These are phyloP conservation scores for Cytospora schulzeri DNA, from an alignment of 2,329 filamentous ascomycete species.

Conservation along the genomic window DNA sequence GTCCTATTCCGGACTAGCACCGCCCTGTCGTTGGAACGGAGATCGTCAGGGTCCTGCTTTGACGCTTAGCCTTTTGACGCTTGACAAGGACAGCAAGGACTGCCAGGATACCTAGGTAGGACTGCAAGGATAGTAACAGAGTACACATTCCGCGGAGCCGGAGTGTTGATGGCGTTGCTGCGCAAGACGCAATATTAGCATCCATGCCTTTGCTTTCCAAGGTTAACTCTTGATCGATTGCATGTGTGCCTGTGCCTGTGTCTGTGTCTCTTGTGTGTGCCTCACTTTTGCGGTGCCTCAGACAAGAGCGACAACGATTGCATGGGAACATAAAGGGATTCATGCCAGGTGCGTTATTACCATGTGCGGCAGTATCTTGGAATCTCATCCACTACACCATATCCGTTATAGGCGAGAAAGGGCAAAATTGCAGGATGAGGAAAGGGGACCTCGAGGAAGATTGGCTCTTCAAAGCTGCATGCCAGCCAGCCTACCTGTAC, in stretches of 20 bases:
- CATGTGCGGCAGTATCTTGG: not conserved
- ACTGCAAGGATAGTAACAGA: not conserved
- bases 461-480: not conserved
- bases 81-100: not conserved
- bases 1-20: not conserved
- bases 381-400: not conserved
- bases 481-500: not conserved
- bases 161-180: not conserved
- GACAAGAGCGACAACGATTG: not conserved
- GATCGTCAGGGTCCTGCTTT: constrained; percentile 27
- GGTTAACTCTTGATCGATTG: no score
- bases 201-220: no score
- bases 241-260: not conserved
- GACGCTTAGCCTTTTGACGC: constrained; percentile 2
- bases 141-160: not conserved
- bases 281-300: not conserved
- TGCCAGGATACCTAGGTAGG: not conserved
- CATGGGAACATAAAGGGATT: no score
- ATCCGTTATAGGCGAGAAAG: not conserved
- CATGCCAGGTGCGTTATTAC: not conserved
- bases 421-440: not conserved
- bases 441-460: not conserved
- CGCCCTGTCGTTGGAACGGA: constrained; percentile 1
- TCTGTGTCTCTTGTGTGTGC: not conserved
- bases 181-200: no score